Evolutionary conservation across 2,329 filamentous ascomycete species (phyloP).

Genomic region (Sclerotinia minor): DNA sequence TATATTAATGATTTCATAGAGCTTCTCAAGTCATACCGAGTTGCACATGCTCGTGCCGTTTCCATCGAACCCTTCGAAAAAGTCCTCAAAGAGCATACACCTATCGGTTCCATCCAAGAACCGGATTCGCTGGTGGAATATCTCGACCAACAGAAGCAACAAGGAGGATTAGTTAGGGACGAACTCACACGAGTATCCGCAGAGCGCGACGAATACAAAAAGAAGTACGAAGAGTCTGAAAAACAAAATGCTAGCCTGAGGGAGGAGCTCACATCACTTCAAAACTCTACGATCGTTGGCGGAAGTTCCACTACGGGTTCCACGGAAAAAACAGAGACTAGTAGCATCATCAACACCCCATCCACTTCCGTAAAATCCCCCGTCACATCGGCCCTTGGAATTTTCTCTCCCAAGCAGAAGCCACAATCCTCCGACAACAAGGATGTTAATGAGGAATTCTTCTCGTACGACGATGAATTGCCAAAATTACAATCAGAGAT

Average conservation of each 20-base stretch:
- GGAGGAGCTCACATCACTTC: conserved; percentile 62
- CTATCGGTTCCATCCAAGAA: conserved; percentile 83
- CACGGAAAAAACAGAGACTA: conserved; percentile 34
- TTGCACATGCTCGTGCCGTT: conserved; percentile 82
- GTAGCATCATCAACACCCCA: conserved; percentile 35
- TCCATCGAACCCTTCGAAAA: conserved; percentile 93
- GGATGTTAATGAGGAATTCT: conserved; percentile 68
- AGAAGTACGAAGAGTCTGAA: conserved; percentile 69
- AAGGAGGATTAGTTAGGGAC: conserved; percentile 89
- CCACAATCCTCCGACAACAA: conserved; percentile 43
- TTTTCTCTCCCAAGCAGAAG: conserved; percentile 53
- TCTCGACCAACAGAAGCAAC: conserved; percentile 79
- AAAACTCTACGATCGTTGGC: conserved; percentile 44
- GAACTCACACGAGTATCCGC: conserved; percentile 84
- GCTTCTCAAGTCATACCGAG: conserved; percentile 84
- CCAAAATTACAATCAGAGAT: conserved; percentile 77
- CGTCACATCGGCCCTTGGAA: conserved; percentile 50
- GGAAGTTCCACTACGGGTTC: conserved; percentile 33
- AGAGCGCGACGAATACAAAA: conserved; percentile 78
- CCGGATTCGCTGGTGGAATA: conserved; percentile 85
- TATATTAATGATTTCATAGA: conserved; percentile 53
- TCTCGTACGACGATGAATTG: conserved; percentile 88
- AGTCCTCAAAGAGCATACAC: conserved; percentile 86
- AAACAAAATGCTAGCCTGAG: conserved; percentile 61
- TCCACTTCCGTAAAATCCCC: conserved; percentile 49